These are phyloP conservation scores for Ehretia macrophylla DNA, from an alignment of 257 asterid species.

Conservation along the genomic window DNA sequence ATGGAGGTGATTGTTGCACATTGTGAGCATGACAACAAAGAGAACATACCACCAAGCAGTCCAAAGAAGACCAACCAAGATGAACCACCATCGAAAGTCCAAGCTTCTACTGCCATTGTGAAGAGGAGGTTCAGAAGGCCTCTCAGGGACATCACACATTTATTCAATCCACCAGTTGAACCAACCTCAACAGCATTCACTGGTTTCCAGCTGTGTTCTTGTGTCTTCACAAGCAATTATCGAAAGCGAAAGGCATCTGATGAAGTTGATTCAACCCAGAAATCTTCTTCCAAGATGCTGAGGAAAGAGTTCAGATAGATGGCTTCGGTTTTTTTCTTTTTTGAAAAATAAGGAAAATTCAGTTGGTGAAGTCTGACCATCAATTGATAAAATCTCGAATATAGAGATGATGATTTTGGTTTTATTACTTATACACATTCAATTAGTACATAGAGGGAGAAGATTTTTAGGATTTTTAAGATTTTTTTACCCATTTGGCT, in stretches of 20 bases:
- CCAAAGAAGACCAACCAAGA: constrained; percentile 5
- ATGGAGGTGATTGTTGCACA: constrained; percentile 22
- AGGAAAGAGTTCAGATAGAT: constrained; percentile 40
- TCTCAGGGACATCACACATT: constrained; percentile 40
- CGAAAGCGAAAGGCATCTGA: constrained; percentile 28
- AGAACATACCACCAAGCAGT: constrained; percentile 33
- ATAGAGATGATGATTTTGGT: no score
- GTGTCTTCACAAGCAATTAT: constrained; percentile 1
- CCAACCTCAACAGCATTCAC: constrained; percentile 1
- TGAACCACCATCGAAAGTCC: constrained; percentile 1
- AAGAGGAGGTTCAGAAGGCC: constrained; percentile 32
- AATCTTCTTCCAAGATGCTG: constrained; percentile 25
- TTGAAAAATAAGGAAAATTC: no score
- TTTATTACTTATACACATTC: no score
- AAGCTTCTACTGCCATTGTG: neutral
- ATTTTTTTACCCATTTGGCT: neutral
- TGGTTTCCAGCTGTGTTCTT: neutral
- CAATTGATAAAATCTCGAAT: no score
- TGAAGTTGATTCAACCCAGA: constrained; percentile 11
- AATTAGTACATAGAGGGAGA: no score
- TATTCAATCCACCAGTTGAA: constrained; percentile 16
- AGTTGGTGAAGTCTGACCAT: no score
- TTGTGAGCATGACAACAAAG: constrained; percentile 32
- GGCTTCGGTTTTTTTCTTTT: neutral
- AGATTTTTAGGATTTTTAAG: no score